These are phyloP conservation scores for Tieghemostelium lacteum DNA, from an alignment of 78 protist genomes.

Conservation along the genomic window DNA sequence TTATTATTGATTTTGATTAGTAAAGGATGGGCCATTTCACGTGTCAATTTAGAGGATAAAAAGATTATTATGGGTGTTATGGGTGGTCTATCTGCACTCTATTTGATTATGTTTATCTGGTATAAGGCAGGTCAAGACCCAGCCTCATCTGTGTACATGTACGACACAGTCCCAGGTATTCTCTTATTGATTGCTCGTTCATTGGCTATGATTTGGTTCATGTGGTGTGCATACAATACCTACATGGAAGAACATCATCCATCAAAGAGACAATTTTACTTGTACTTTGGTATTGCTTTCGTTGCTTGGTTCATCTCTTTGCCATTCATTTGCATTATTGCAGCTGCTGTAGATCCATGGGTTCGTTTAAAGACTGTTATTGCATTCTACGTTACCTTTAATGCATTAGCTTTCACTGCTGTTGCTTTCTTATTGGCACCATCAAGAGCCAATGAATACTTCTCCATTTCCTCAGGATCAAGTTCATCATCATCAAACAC, in stretches of 20 bases:
- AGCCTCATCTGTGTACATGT: constrained; percentile 74
- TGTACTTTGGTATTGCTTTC: constrained; percentile 45
- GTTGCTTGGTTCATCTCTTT: constrained; percentile 74
- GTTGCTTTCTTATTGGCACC: constrained; percentile 63
- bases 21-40: constrained; percentile 83
- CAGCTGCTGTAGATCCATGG: constrained; percentile 75
- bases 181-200: constrained; percentile 50
- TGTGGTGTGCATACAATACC: constrained; percentile 74
- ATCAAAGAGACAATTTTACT: constrained; percentile 78
- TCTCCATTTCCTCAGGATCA: constrained; percentile 17
- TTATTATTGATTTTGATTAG: constrained; percentile 60
- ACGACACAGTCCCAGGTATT: constrained; percentile 84
- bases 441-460: constrained; percentile 55
- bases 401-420: constrained; percentile 50
- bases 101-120: constrained; percentile 75
- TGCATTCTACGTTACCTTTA: constrained; percentile 72
- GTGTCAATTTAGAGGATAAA: constrained; percentile 57
- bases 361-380: constrained; percentile 59
- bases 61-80: constrained; percentile 49
- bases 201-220: constrained; percentile 74
- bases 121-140: constrained; percentile 46
- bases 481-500: not conserved
- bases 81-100: constrained; percentile 59
- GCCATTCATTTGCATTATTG: constrained; percentile 68
- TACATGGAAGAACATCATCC: constrained; percentile 79